Conservation (phyloP, 148 eudicot genomes). For the Pharnaceum exiguum region DNA sequence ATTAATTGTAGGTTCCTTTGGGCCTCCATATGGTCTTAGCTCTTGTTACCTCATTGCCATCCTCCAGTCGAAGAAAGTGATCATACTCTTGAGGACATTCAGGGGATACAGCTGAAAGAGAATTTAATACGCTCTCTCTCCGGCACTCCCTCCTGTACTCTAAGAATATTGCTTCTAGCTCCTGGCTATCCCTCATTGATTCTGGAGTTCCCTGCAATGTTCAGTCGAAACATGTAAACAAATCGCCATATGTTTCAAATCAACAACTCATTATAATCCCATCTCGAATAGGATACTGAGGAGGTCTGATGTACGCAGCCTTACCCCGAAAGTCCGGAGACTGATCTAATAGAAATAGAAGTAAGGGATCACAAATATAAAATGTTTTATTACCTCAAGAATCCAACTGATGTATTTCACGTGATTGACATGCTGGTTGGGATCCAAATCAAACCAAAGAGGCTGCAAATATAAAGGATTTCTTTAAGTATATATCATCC, state of each 20-base stretch:
- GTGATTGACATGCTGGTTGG: slow-evolving; percentile 78
- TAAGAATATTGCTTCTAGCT: slow-evolving; percentile 39
- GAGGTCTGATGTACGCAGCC: too few relatives aligned
- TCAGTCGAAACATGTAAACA: slow-evolving; percentile 8
- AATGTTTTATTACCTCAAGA: slow-evolving; percentile 81
- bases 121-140: slow-evolving; percentile 50
- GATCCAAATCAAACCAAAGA: slow-evolving; percentile 74
- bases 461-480: slow-evolving; percentile 40
- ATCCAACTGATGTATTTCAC: slow-evolving; percentile 73
- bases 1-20: background rate
- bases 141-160: slow-evolving; percentile 75
- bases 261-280: too few relatives aligned
- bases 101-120: slow-evolving; percentile 43
- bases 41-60: slow-evolving; percentile 66
- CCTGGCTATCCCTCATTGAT: slow-evolving; percentile 43
- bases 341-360: too few relatives aligned
- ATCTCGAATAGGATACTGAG: too few relatives aligned
- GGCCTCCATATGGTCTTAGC: slow-evolving; percentile 65
- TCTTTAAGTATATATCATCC: background rate
- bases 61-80: slow-evolving; percentile 30
- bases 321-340: too few relatives aligned
- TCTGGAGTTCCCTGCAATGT: slow-evolving; percentile 44
- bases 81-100: slow-evolving; percentile 24
- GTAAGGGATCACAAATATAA: too few relatives aligned
- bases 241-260: too few relatives aligned